phyloP scores from a whole-genome alignment of 345 rosid species.

The Citrus australasica region DNA sequence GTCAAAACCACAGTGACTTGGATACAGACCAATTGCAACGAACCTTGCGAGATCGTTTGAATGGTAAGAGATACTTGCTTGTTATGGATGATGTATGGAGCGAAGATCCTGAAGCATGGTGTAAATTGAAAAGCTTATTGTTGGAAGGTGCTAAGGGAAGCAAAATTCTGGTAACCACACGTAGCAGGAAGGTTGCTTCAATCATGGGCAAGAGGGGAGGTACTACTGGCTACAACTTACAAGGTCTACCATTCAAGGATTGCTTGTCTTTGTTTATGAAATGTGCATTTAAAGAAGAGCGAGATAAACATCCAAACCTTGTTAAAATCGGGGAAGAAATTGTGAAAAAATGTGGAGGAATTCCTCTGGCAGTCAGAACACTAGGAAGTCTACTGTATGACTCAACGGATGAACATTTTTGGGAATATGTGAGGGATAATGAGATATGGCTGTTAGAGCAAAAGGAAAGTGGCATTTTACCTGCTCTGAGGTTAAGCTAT shows the following conservation, averaged over 20 bases:
- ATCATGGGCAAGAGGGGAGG: not conserved
- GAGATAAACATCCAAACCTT: not conserved
- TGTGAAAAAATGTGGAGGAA: not conserved
- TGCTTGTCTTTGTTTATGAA: not conserved
- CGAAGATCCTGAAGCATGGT: not conserved
- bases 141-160: not conserved
- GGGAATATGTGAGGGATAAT: too few species aligned
- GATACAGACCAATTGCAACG: conserved; percentile 9
- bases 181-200: not conserved
- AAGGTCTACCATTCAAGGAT: not conserved
- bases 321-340: not conserved
- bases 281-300: not conserved
- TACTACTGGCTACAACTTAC: not conserved
- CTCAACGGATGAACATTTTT: not conserved
- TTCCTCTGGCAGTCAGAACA: conserved; percentile 9
- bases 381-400: not conserved
- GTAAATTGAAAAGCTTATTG: not conserved
- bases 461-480: too few species aligned
- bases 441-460: too few species aligned
- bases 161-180: conserved; percentile 17
- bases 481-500: too few species aligned
- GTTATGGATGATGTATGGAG: conserved; percentile 19
- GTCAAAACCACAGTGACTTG: not conserved
- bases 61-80: conserved; percentile 8
- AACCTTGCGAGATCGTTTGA: not conserved